phyloP scores from a whole-genome alignment of 306 rosid species.

The Casuarina glauca region DNA sequence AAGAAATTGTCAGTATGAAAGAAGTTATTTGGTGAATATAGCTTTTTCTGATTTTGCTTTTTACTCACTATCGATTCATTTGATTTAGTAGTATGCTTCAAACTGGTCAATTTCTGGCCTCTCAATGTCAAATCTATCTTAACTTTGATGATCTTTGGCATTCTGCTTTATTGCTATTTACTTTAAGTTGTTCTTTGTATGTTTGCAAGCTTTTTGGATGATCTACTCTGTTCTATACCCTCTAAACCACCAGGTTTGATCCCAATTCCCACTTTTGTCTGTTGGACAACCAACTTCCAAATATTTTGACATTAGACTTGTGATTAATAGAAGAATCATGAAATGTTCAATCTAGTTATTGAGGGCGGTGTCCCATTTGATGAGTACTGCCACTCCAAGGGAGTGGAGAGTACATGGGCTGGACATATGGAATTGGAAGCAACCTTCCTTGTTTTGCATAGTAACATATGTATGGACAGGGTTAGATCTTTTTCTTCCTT shows the following conservation, averaged over 20 bases:
- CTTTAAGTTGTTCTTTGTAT: background rate
- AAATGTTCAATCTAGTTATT: constrained; percentile 78
- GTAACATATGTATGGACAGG: constrained; percentile 78
- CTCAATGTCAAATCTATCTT: background rate
- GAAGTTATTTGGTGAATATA: background rate
- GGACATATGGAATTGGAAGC: constrained; percentile 91
- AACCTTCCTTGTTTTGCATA: constrained; percentile 74
- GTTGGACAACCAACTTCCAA: constrained; percentile 30
- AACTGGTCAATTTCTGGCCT: too few relatives aligned
- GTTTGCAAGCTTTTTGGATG: background rate
- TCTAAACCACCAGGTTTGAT: too few relatives aligned
- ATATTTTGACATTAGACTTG: constrained; percentile 31
- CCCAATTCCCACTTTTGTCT: background rate
- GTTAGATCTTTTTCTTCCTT: constrained; percentile 37
- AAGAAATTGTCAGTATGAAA: background rate
- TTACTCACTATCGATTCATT: too few relatives aligned
- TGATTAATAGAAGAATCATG: constrained; percentile 63
- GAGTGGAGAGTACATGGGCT: constrained; percentile 84
- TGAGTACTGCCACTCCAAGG: constrained; percentile 75
- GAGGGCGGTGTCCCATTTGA: constrained; percentile 85
- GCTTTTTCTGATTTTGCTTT: too few relatives aligned
- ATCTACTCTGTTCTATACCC: background rate
- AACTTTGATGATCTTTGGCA: background rate
- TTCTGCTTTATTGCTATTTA: too few relatives aligned
- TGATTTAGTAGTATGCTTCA: too few relatives aligned